Conservation (phyloP, 305 asterid species). For the Vinca major region DNA sequence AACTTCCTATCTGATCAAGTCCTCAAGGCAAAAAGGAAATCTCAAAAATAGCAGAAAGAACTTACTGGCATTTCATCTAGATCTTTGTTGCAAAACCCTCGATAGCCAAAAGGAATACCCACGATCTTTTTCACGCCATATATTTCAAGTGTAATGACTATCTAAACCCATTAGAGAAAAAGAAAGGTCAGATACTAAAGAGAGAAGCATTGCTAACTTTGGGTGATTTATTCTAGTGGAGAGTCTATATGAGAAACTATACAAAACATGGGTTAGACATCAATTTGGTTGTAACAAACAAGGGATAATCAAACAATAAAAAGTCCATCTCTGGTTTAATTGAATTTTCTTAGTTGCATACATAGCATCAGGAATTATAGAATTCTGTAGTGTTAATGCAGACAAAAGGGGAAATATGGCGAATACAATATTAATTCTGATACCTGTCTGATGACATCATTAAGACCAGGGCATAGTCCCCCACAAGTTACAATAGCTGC, state of each 20-base stretch:
- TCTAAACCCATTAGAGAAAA: slow-evolving; percentile 40
- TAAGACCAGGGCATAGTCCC: slow-evolving; percentile 98
- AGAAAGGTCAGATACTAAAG: slow-evolving; percentile 6
- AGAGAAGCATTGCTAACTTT: neutral
- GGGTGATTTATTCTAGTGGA: neutral
- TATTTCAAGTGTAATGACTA: slow-evolving; percentile 90
- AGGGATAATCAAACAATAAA: neutral
- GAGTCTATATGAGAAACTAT: neutral
- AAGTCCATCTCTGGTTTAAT: neutral
- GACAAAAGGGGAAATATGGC: neutral
- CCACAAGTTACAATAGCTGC: slow-evolving; percentile 98
- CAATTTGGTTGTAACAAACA: neutral
- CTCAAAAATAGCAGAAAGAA: slow-evolving; percentile 12
- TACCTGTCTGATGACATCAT: slow-evolving; percentile 96
- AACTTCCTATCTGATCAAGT: neutral
- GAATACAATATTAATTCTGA: neutral
- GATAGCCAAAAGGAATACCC: slow-evolving; percentile 95
- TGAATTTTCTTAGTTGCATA: neutral
- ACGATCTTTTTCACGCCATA: slow-evolving; percentile 85
- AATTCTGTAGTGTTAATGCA: neutral
- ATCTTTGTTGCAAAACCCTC: slow-evolving; percentile 63
- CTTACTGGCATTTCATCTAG: slow-evolving; percentile 83
- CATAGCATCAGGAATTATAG: neutral
- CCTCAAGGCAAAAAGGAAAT: neutral
- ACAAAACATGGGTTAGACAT: neutral